Percentiles rank a stretch among this genome's conserved stretches.
Evolutionary conservation across 805 yeast species (phyloP).

Genomic region (Kodamaea hsintzibuensis): DNA sequence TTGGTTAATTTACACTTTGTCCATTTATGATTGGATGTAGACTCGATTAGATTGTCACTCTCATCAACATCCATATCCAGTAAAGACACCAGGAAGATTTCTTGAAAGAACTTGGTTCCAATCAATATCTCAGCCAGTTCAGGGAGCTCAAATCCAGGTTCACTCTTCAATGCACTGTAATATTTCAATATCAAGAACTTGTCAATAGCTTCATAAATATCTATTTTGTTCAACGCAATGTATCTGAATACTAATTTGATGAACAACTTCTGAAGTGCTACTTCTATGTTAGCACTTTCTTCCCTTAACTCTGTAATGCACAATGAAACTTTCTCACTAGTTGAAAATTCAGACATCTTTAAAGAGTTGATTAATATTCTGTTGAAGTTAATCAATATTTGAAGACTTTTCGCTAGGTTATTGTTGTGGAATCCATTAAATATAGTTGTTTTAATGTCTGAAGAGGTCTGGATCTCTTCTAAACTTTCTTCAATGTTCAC

Average conservation of each 20-base stretch:
- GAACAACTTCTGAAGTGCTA: slow-evolving; percentile 17
- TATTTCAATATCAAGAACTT: slow-evolving; percentile 22
- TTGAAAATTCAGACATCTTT: slow-evolving; percentile 4
- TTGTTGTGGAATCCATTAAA: slow-evolving; percentile 20
- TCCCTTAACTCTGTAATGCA: slow-evolving; percentile 7
- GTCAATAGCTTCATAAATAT: slow-evolving; percentile 18
- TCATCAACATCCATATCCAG: slow-evolving; percentile 16
- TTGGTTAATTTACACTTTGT: slow-evolving; percentile 35
- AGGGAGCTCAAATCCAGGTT: slow-evolving; percentile 8
- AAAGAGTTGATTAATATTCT: slow-evolving; percentile 19
- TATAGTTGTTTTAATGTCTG: background rate
- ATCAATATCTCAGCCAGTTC: slow-evolving; percentile 23
- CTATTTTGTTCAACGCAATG: background rate
- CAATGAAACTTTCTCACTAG: background rate
- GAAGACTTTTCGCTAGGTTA: slow-evolving; percentile 19
- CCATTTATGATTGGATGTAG: slow-evolving; percentile 39
- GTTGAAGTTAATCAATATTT: slow-evolving; percentile 24
- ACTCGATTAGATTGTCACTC: slow-evolving; percentile 20
- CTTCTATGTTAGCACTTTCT: slow-evolving; percentile 23
- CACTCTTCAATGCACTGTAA: slow-evolving; percentile 8
- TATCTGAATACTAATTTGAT: slow-evolving; percentile 19
- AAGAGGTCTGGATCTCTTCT: background rate
- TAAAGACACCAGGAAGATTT: slow-evolving; percentile 25
- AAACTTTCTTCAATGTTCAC: background rate
- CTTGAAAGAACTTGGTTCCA: slow-evolving; percentile 32